Evolutionary conservation across 371 early-diverging fungal genomes (phyloP), one percentile per base, ranked within the genome.

Genomic region (Batkoa obscura): DNA sequence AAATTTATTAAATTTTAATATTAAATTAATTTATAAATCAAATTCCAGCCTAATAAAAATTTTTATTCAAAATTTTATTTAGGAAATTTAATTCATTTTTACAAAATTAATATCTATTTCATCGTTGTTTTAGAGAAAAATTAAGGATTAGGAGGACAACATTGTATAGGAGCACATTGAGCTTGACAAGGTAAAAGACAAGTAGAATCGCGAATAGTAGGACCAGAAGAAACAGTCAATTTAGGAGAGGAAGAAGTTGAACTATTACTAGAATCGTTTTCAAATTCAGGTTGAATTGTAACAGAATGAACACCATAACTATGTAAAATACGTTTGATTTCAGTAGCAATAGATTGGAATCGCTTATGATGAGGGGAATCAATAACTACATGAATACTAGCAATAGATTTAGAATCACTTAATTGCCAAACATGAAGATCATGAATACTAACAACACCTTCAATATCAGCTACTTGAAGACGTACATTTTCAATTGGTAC

Each of bases 371-470:
- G 17, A 34, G 73, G 71, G 13, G 74, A 70, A n/a, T 67, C 66
- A 31, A 88, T 62, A 12, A 76, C 65, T 0, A 92, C 78, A 66
- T 94, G 94, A 12, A 89, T 78, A 0, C 87, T 82, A 0, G 87
- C 88, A 50, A 92, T 78, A 50, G 73, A 65, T 61, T 91, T 88
- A 54, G 79, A 80, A 49, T 89, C 88, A 33, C 84, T 83, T 54
- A 94, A 66, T 62, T 88, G 86, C 92, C 93, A 94, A 30, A 94
- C 84, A 61, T 94, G 94, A n/a, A 94, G 59, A 56, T 94, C 94
- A 60, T 94, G 94, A 36, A 91, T 73, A 13, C 80, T 82, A 3
- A 79, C 36, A 5, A 92, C 78, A 33, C 74, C 78, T 2, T 72
- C 58, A 63, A 71, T 68, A 53, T 63, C 51, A 35, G 61, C 41